phyloP scores from a whole-genome alignment of 768 basidiomycete genomes.

The Podaxis sp. region DNA sequence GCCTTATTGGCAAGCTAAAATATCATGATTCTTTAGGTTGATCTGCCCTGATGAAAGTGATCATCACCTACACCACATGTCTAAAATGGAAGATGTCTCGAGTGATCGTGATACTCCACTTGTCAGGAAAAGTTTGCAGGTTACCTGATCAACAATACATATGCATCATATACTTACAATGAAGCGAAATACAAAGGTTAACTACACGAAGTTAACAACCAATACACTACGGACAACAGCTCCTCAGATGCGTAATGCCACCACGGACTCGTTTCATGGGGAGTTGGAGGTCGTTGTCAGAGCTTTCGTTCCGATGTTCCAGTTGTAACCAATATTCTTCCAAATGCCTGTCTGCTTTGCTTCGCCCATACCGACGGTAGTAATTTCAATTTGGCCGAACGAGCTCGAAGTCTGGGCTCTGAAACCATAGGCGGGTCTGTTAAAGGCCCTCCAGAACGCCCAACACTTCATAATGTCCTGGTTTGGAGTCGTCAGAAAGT shows the following conservation, averaged over 20 bases:
- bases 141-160: too few species aligned
- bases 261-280: neutral
- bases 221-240: neutral
- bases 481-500: neutral
- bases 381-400: neutral
- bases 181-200: too few species aligned
- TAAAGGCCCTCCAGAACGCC: constrained; percentile 4
- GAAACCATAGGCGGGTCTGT: neutral
- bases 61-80: too few species aligned
- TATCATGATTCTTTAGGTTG: too few species aligned
- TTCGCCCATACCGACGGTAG: neutral
- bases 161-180: too few species aligned
- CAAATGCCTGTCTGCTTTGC: neutral
- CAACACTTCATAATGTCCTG: constrained; percentile 10
- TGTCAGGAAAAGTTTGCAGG: too few species aligned
- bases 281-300: neutral
- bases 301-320: neutral
- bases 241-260: neutral
- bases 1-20: too few species aligned
- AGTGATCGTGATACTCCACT: too few species aligned
- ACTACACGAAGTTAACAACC: neutral
- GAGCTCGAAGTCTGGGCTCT: neutral
- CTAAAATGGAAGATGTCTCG: too few species aligned
- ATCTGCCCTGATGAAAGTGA: too few species aligned
- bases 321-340: constrained; percentile 3